Evolutionary conservation across 331 rosid genomes (phyloP), one percentile per base, ranked within the genome.

Genomic region (Quercus phellos): DNA sequence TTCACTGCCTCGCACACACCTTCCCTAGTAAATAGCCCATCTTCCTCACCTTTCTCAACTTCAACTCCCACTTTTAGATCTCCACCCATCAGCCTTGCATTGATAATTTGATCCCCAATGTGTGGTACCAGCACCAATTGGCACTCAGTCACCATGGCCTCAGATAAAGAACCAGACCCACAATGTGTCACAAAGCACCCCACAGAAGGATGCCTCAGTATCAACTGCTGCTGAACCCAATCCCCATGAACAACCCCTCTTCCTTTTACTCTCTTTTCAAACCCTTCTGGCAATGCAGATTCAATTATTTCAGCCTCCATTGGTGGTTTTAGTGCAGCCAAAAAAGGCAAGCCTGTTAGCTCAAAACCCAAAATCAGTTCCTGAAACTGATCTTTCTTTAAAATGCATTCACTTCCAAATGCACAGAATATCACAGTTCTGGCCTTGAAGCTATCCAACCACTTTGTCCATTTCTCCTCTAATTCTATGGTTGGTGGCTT

Each of bases 101-200:
- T 86, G 14, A 83, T 70, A 43, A 86, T 64, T 53, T 86, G 90
- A 75, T 89, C 90, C 60, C 84, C 88, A 17, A 68, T 70, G 2
- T 82, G 51, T 7, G 90, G 92, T 1, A 89, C 69, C 3, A 84
- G 72, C 59, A 86, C 86, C 55, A 86, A 10, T 35, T 84, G 89
- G 64, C 87, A 80, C n/a, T 86, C 86, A 43, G 16, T 89, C 68
- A 82, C 72, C 78, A 86, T 51, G 5, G 87, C 90, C 79, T 88
- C 90, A 17, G 84, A 68, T 29, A 84, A 76, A 38, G 92, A 84
- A n/a, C 88, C 86, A 4, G 88, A 80, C 9, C 92, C 88, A 55
- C 90, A 88, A 58, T 88, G 90, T 2, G 88, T 84, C 54, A 88
- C 92, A 73, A 88, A 88, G 73, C 87, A 84, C 30, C 90, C 88